Percentiles rank a stretch among this genome's conserved stretches.
Conservation (phyloP, 371 early-diverging fungal species). For the Mucor ambiguus region DNA sequence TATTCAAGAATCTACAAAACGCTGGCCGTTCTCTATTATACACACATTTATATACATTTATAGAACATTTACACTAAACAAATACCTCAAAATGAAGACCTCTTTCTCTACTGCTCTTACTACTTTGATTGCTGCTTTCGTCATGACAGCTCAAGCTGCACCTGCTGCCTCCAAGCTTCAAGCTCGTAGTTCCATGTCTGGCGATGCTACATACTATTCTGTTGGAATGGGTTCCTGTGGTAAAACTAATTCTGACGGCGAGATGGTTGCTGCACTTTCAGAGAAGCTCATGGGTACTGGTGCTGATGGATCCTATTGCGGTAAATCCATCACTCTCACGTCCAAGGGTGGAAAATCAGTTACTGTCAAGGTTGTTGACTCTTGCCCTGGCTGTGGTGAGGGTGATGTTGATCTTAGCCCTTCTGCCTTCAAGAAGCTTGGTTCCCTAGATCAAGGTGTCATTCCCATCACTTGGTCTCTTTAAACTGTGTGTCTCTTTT, state of each 20-base stretch:
- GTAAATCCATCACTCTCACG: constrained; percentile 36
- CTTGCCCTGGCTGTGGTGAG: constrained; percentile 47
- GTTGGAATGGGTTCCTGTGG: constrained; percentile 54
- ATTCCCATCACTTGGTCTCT: constrained; percentile 45
- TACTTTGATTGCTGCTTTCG: not conserved
- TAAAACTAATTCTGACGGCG: constrained; percentile 13
- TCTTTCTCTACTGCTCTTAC: not conserved
- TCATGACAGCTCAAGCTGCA: constrained; percentile 13
- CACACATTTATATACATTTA: not conserved
- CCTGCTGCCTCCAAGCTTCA: constrained; percentile 9
- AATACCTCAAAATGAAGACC: not conserved
- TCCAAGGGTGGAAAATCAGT: constrained; percentile 37
- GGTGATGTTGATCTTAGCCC: constrained; percentile 49
- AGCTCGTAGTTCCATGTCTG: constrained; percentile 23
- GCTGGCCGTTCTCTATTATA: constrained; percentile 1
- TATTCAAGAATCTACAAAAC: not conserved
- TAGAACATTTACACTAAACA: not conserved
- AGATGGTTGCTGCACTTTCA: constrained; percentile 37
- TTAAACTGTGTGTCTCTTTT: not conserved
- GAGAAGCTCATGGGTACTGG: not conserved
- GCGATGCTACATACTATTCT: constrained; percentile 44
- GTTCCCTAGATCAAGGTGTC: constrained; percentile 34
- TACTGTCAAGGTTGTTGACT: constrained; percentile 54
- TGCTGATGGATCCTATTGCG: constrained; percentile 35
- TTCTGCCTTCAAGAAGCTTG: constrained; percentile 52